Evolutionary conservation across 352 stramenopile species (phyloP).

Genomic region (Phytophthora colocasiae): DNA sequence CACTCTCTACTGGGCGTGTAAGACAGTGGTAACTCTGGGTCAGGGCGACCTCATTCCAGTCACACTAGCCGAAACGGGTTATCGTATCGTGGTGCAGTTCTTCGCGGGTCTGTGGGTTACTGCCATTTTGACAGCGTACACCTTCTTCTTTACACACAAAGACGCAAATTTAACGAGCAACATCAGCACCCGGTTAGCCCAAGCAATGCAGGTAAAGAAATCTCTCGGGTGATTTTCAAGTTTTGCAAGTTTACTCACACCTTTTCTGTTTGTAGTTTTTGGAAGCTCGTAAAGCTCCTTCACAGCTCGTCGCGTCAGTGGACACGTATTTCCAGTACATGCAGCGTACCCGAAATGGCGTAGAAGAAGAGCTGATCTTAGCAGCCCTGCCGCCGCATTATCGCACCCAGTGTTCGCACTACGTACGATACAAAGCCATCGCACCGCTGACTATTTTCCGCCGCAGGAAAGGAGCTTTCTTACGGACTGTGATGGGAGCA

Average conservation of each 20-base stretch:
- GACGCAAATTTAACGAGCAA: conserved; percentile 66
- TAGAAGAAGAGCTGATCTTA: conserved; percentile 61
- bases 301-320: conserved; percentile 39
- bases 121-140: conserved; percentile 71
- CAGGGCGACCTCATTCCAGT: conserved; percentile 74
- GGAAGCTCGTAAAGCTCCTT: conserved; percentile 41
- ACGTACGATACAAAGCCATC: conserved; percentile 59
- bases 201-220: conserved; percentile 48
- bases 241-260: background rate
- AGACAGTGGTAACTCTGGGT: conserved; percentile 73
- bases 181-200: conserved; percentile 67
- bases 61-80: conserved; percentile 59
- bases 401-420: conserved; percentile 57
- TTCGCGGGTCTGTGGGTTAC: conserved; percentile 72
- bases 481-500: conserved; percentile 52
- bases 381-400: conserved; percentile 57
- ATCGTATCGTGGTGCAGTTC: conserved; percentile 71
- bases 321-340: conserved; percentile 78
- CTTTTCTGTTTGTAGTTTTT: conserved; percentile 47
- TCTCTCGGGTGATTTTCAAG: no score
- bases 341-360: conserved; percentile 66
- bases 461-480: conserved; percentile 53
- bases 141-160: conserved; percentile 77
- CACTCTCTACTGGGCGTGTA: conserved; percentile 74
- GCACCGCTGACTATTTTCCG: conserved; percentile 55